These are phyloP conservation scores for Microsporum canis DNA, from an alignment of 2,329 filamentous ascomycete species.

Conservation along the genomic window DNA sequence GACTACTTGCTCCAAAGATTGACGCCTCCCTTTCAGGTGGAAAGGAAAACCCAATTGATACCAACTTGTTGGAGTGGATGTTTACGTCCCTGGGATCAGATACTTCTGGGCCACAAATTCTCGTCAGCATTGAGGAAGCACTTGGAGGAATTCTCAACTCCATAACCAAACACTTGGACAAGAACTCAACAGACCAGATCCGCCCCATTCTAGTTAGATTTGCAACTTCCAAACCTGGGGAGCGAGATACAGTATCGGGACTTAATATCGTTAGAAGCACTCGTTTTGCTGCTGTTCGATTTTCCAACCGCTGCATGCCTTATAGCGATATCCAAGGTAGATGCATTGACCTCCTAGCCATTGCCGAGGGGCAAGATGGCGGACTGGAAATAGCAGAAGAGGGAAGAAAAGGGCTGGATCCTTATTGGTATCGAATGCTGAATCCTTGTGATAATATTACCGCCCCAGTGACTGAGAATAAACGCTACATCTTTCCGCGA, in stretches of 20 bases:
- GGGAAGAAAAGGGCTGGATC: slow-evolving; percentile 75
- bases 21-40: slow-evolving; percentile 27
- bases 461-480: slow-evolving; percentile 31
- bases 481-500: slow-evolving; percentile 30
- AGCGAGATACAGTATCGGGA: slow-evolving; percentile 28
- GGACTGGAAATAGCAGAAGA: slow-evolving; percentile 80
- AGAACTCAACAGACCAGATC: slow-evolving; percentile 31
- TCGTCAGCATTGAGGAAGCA: slow-evolving; percentile 80
- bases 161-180: slow-evolving; percentile 38
- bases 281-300: slow-evolving; percentile 72
- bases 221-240: slow-evolving; percentile 44
- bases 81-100: slow-evolving; percentile 77
- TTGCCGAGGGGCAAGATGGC: slow-evolving; percentile 55
- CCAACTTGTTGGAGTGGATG: slow-evolving; percentile 57
- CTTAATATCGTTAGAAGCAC: slow-evolving; percentile 55
- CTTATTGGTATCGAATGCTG: slow-evolving; percentile 57
- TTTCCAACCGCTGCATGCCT: slow-evolving; percentile 76
- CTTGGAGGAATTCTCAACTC: slow-evolving; percentile 64
- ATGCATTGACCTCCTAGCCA: slow-evolving; percentile 79
- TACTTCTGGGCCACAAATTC: slow-evolving; percentile 57
- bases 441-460: slow-evolving; percentile 41
- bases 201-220: slow-evolving; percentile 55
- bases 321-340: slow-evolving; percentile 68
- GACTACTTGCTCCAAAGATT: slow-evolving; percentile 52
- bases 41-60: slow-evolving; percentile 36